phyloP scores from a whole-genome alignment of 2,329 filamentous ascomycete species.

The Juglanconis sp. region DNA sequence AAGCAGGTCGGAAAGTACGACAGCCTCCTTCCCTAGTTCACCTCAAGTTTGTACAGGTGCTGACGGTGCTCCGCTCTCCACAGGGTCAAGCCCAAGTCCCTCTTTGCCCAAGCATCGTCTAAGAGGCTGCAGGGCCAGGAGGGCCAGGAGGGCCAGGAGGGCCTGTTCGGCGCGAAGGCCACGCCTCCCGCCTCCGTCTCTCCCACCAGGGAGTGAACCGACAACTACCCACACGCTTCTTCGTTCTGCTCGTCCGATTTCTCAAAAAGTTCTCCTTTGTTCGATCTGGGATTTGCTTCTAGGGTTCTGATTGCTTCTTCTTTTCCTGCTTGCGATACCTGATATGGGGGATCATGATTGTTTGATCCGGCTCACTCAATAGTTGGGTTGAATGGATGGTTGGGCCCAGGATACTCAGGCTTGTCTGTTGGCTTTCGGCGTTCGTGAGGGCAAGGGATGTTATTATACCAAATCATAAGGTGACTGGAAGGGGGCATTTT shows the following conservation, averaged over 20 bases:
- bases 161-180: slow-evolving; percentile 33
- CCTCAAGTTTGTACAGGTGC: background rate
- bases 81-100: slow-evolving; percentile 64
- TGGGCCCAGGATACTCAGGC: slow-evolving; percentile 10
- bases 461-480: slow-evolving; percentile 12
- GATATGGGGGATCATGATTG: background rate
- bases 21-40: background rate
- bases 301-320: background rate
- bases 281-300: background rate
- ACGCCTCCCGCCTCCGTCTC: slow-evolving; percentile 10
- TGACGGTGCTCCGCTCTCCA: background rate
- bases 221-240: background rate
- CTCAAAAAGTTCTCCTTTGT: slow-evolving; percentile 14
- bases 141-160: slow-evolving; percentile 37
- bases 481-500: background rate
- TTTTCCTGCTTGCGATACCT: background rate
- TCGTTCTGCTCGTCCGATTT: background rate
- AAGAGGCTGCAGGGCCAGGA: slow-evolving; percentile 55
- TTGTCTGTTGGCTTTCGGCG: slow-evolving; percentile 9
- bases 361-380: slow-evolving; percentile 1
- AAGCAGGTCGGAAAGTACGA: slow-evolving; percentile 76
- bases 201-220: background rate
- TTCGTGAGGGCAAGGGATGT: slow-evolving; percentile 9
- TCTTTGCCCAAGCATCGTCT: slow-evolving; percentile 63
- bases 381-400: background rate